Evolutionary conservation across 2,329 filamentous ascomycete genomes (phyloP), one percentile per base, ranked within the genome.

Genomic region (Parastagonospora nodorum): DNA sequence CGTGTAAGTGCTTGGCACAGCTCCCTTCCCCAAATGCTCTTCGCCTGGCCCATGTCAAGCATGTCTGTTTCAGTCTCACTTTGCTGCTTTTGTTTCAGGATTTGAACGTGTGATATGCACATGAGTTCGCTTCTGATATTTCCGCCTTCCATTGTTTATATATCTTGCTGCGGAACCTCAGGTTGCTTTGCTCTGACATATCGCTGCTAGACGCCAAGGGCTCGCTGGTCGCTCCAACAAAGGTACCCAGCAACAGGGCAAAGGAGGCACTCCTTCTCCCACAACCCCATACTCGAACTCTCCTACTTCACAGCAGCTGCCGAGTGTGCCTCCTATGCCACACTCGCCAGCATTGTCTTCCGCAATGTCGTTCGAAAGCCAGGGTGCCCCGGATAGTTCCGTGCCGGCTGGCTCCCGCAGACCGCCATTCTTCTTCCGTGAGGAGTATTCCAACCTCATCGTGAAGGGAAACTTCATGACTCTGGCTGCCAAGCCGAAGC

Each of bases 381-480:
- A 64, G 78, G 75, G 63, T 77, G 80, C 69, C 38, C 60, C 63
- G 46, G 69, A 74, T 49, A 68, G 68, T 51, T 66, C 68, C 56
- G 61, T 69, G 51, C 61, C 61, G n/a, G 60, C 68, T 53, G 56
- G 86, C 67, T 84, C 87, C 61, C 78, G 89, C 52, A 87, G 87
- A 51, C 82, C 84, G 35, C 89, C 89, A 12, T 77, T 90, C 54
- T 92, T 89, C 85, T 84, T 92, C 66, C 88, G 89, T 67, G 82
- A 88, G 48, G 78, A 85, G 55, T 88, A 90, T 70, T 87, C 89
- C 47, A 89, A 88, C 71, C 86, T 96, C 68, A 96, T 96, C 60
- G 92, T 97, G 68, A 96, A 93, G 79, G 93, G 93, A 52, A 97
- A 97, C 78, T 97, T 97, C 72, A 91, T 96, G 88, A 97, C 93